Evolutionary conservation across 2,329 filamentous ascomycete genomes (phyloP).

Genomic region (Fusarium hainanense): DNA sequence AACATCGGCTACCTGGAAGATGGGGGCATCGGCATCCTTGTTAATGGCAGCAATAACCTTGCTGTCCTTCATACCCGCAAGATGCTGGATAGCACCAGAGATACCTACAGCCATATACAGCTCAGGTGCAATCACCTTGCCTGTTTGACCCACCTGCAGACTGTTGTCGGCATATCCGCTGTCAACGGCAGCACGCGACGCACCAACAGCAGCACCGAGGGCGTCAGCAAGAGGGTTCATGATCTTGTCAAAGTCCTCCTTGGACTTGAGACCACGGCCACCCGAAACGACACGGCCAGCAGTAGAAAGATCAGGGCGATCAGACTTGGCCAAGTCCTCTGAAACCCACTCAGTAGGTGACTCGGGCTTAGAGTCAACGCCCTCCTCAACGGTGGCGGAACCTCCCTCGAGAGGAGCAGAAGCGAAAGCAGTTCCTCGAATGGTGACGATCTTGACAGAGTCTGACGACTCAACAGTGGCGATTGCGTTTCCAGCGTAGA

Average conservation of each 20-base stretch:
- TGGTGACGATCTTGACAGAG: constrained; percentile 86
- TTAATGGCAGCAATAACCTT: constrained; percentile 99
- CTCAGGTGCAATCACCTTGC: constrained; percentile 97
- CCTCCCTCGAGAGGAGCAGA: constrained; percentile 77
- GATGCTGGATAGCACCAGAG: constrained; percentile 95
- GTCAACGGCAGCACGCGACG: constrained; percentile 94
- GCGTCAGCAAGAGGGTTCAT: constrained; percentile 94
- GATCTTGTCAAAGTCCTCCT: constrained; percentile 94
- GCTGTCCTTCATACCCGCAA: constrained; percentile 99
- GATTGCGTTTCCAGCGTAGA: constrained; percentile 98
- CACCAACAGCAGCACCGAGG: constrained; percentile 94
- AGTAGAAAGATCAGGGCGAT: constrained; percentile 92
- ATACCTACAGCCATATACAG: constrained; percentile 96
- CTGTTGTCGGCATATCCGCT: constrained; percentile 99
- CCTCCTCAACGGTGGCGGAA: constrained; percentile 81
- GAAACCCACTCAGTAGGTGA: constrained; percentile 87
- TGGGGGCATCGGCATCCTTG: constrained; percentile 96
- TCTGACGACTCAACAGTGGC: constrained; percentile 94
- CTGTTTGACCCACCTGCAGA: constrained; percentile 96
- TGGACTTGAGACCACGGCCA: constrained; percentile 94
- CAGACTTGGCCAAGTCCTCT: constrained; percentile 91
- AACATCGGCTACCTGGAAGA: constrained; percentile 98
- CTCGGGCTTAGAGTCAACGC: constrained; percentile 82
- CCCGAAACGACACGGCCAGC: constrained; percentile 91
- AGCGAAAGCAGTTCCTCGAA: constrained; percentile 92